These are phyloP conservation scores for Delitschia confertaspora DNA, from an alignment of 495 filamentous ascomycete genomes.

Conservation along the genomic window DNA sequence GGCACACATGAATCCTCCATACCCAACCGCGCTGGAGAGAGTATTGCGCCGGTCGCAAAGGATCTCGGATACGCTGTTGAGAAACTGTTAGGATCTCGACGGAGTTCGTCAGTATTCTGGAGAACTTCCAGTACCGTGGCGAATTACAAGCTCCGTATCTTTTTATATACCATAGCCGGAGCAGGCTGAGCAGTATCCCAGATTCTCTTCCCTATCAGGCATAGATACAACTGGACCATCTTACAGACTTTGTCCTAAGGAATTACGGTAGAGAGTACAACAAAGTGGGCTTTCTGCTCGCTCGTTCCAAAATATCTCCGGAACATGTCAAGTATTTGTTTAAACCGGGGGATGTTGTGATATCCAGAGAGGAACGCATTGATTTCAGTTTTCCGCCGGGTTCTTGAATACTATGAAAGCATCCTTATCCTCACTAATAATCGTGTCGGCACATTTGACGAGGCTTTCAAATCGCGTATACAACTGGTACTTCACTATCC, in stretches of 20 bases:
- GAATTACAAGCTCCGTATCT: constrained; percentile 14
- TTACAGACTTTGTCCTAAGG: constrained; percentile 2
- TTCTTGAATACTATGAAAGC: constrained; percentile 50
- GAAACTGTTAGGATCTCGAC: neutral
- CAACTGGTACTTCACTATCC: constrained; percentile 34
- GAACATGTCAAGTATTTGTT: constrained; percentile 27
- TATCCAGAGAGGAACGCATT: constrained; percentile 42
- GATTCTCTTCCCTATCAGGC: neutral
- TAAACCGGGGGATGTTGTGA: constrained; percentile 21
- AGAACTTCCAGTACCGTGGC: no score
- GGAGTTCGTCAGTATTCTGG: neutral
- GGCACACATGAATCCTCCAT: no score
- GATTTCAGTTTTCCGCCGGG: constrained; percentile 48
- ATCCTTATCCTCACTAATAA: constrained; percentile 53
- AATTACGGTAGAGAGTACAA: constrained; percentile 15
- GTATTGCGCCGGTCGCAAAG: neutral
- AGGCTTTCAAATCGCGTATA: constrained; percentile 35
- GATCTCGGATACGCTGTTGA: neutral
- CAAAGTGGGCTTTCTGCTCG: constrained; percentile 22
- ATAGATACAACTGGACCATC: neutral
- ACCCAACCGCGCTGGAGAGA: constrained; percentile 2
- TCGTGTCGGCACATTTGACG: constrained; percentile 41
- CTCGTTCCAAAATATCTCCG: constrained; percentile 24
- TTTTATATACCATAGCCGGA: constrained; percentile 11
- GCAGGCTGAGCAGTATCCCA: neutral